phyloP scores from a whole-genome alignment of 352 stramenopile genomes.

The Pythium graminicola region DNA sequence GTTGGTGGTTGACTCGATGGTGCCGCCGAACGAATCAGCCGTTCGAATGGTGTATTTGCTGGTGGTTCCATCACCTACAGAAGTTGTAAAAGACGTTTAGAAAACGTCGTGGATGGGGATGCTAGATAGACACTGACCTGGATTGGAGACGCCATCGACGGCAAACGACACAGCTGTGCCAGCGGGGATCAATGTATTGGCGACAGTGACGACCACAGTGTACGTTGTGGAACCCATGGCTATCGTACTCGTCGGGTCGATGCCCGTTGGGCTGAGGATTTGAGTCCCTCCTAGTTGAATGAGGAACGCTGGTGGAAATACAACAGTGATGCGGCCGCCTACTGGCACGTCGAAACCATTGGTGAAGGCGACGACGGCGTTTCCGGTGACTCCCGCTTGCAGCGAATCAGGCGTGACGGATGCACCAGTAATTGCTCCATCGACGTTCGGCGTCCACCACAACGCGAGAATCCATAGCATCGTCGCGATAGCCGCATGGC shows the following conservation, averaged over 20 bases:
- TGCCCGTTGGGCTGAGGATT: constrained; percentile 16
- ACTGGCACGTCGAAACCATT: constrained; percentile 27
- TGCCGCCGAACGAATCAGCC: constrained; percentile 18
- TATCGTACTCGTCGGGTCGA: constrained; percentile 28
- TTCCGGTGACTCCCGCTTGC: constrained; percentile 29
- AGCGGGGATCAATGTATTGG: constrained; percentile 7
- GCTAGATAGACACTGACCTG: no score
- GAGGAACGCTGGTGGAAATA: constrained; percentile 47
- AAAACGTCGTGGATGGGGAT: no score
- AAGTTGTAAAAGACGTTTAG: background rate
- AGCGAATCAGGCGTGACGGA: constrained; percentile 25
- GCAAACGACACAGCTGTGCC: constrained; percentile 35
- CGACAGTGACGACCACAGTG: constrained; percentile 35
- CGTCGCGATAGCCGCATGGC: background rate
- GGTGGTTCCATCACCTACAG: constrained; percentile 35
- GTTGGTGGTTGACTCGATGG: constrained; percentile 32
- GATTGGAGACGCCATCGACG: constrained; percentile 48
- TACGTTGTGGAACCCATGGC: constrained; percentile 22
- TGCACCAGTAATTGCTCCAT: constrained; percentile 31
- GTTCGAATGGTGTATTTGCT: constrained; percentile 38
- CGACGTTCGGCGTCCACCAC: background rate
- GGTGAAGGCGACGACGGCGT: constrained; percentile 34
- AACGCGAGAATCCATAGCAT: background rate
- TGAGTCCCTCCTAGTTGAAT: constrained; percentile 23
- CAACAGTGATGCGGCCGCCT: constrained; percentile 39